These are phyloP conservation scores for Fistulifera pelliculosa DNA, from an alignment of 108 stramenopile species.

Conservation along the genomic window DNA sequence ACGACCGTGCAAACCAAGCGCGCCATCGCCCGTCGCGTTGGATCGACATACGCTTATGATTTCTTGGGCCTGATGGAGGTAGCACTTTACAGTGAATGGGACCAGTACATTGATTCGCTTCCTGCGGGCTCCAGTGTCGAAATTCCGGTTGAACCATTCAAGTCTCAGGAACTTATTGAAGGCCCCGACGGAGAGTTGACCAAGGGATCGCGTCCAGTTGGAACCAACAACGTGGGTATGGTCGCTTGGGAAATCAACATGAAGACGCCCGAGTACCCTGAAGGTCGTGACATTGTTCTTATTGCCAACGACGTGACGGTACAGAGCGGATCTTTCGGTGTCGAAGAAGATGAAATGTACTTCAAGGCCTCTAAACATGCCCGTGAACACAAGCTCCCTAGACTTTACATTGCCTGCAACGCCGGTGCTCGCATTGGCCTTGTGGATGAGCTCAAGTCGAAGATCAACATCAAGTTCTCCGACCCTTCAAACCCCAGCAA, in stretches of 20 bases:
- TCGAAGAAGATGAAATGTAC: conserved; percentile 93
- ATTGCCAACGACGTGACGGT: conserved; percentile 98
- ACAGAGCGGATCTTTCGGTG: conserved; percentile 95
- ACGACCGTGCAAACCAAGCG: conserved; percentile 92
- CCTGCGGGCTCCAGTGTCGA: conserved; percentile 24
- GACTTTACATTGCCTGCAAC: conserved; percentile 95
- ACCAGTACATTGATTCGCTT: conserved; percentile 44
- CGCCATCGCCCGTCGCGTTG: conserved; percentile 92
- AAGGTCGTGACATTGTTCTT: conserved; percentile 93
- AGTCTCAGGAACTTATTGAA: conserved; percentile 69
- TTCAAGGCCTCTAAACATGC: conserved; percentile 88
- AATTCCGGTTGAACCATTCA: conserved; percentile 65
- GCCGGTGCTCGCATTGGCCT: conserved; percentile 97
- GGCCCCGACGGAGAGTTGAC: conserved; percentile 65
- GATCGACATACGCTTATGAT: conserved; percentile 95
- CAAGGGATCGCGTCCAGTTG: conserved; percentile 72
- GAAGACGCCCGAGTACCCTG: conserved; percentile 97
- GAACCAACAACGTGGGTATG: conserved; percentile 97
- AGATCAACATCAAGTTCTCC: conserved; percentile 91
- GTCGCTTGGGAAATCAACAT: conserved; percentile 86
- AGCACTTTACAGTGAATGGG: conserved; percentile 77
- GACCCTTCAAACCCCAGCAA: conserved; percentile 79
- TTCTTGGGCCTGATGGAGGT: conserved; percentile 96
- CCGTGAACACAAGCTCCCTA: conserved; percentile 82
- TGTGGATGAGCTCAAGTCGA: conserved; percentile 93